phyloP scores from a whole-genome alignment of 2,329 filamentous ascomycete genomes.

The Blumeriella jaapii region DNA sequence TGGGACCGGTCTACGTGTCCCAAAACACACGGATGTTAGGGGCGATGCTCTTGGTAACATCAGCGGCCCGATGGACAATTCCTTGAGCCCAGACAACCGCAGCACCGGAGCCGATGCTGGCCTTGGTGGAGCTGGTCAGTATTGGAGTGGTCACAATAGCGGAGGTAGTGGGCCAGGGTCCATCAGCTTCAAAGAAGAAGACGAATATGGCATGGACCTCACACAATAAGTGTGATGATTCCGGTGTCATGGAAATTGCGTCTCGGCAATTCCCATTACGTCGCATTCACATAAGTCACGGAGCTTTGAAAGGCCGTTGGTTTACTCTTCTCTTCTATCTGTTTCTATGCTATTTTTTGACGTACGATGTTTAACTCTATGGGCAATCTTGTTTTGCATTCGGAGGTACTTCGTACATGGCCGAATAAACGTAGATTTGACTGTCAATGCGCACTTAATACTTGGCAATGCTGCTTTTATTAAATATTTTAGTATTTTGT shows the following conservation, averaged over 20 bases:
- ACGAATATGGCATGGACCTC: constrained; percentile 80
- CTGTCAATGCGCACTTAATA: too few relatives aligned
- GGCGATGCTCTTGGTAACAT: constrained; percentile 59
- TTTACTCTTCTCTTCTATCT: constrained; percentile 13
- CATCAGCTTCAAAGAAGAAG: constrained; percentile 83
- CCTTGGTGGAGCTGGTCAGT: constrained; percentile 33
- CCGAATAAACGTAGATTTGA: too few relatives aligned
- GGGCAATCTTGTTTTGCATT: constrained; percentile 27
- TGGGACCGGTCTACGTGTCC: constrained; percentile 79
- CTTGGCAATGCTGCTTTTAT: too few relatives aligned
- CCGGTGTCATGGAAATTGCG: neutral
- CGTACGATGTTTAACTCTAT: constrained; percentile 21
- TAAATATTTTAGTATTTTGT: too few relatives aligned
- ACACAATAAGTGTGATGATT: constrained; percentile 31
- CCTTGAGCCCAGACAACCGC: constrained; percentile 39
- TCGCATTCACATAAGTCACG: too few relatives aligned
- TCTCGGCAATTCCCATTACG: too few relatives aligned
- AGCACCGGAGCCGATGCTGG: constrained; percentile 23
- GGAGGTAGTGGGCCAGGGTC: constrained; percentile 55
- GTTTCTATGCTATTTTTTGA: constrained; percentile 9
- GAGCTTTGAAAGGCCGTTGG: too few relatives aligned
- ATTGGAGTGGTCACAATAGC: constrained; percentile 60
- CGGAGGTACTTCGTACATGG: constrained; percentile 22
- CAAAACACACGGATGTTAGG: constrained; percentile 83
- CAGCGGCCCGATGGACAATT: constrained; percentile 29